A percentile compares a stretch with the other conserved stretches of the same genome.
Conservation (phyloP, 148 eudicot genomes). For the Amaranthus hypochondriacus region DNA sequence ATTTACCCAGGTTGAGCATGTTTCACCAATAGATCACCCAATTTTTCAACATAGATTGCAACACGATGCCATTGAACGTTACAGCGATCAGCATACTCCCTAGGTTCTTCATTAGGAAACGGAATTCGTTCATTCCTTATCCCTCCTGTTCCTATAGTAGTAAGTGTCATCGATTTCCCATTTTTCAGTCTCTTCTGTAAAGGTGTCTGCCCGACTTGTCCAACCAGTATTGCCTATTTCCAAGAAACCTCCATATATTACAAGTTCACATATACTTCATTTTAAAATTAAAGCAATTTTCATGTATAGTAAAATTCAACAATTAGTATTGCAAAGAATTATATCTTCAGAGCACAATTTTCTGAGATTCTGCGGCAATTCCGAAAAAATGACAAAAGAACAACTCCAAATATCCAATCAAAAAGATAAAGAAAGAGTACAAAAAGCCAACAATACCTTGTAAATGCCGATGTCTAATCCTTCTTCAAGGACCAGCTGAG, state of each 20-base stretch:
- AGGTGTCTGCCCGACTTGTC: constrained; percentile 78
- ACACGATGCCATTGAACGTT: constrained; percentile 95
- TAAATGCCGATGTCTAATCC: constrained; percentile 70
- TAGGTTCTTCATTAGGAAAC: constrained; percentile 69
- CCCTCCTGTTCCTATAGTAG: constrained; percentile 87
- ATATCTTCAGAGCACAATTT: too few relatives aligned
- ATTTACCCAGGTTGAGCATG: constrained; percentile 68
- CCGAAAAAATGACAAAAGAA: too few relatives aligned
- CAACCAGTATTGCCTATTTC: constrained; percentile 69
- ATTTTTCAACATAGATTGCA: constrained; percentile 53
- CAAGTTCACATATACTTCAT: not conserved
- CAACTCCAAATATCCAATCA: not conserved
- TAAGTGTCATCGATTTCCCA: constrained; percentile 57
- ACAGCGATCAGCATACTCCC: constrained; percentile 81
- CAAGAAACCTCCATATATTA: not conserved
- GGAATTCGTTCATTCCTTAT: constrained; percentile 81
- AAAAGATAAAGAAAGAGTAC: not conserved
- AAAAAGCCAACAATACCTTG: constrained; percentile 24
- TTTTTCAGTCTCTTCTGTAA: constrained; percentile 65
- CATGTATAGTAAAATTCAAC: too few relatives aligned
- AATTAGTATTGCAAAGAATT: too few relatives aligned
- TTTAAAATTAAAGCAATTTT: not conserved
- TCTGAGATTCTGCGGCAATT: too few relatives aligned
- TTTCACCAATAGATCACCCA: constrained; percentile 54
- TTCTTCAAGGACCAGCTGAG: constrained; percentile 41